Conservation (phyloP, 2,329 filamentous ascomycete genomes). For the Fusarium coffeatum region DNA sequence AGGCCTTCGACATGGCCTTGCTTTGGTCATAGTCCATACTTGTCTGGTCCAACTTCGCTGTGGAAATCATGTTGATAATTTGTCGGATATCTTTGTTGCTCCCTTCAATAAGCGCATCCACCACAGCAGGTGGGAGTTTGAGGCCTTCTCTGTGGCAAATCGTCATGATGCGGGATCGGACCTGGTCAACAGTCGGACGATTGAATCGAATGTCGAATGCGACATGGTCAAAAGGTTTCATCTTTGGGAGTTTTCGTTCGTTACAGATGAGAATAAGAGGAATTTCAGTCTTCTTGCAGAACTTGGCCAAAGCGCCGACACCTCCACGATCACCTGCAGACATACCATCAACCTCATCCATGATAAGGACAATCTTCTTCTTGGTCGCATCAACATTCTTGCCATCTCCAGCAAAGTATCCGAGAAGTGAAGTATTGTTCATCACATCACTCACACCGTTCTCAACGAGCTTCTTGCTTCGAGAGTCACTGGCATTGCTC, state of each 20-base stretch:
- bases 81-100: constrained; percentile 96
- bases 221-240: constrained; percentile 95
- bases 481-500: constrained; percentile 93
- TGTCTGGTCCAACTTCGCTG: constrained; percentile 86
- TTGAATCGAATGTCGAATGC: constrained; percentile 88
- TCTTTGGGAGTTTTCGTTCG: constrained; percentile 90
- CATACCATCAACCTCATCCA: constrained; percentile 99
- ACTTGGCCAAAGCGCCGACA: constrained; percentile 91
- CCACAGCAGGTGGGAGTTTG: constrained; percentile 82
- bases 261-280: constrained; percentile 99
- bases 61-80: constrained; percentile 98
- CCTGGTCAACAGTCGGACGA: constrained; percentile 89
- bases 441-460: constrained; percentile 87
- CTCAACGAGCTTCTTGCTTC: constrained; percentile 97
- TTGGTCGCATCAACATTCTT: constrained; percentile 83
- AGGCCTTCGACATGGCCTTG: constrained; percentile 95
- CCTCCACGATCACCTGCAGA: constrained; percentile 95
- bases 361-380: constrained; percentile 95
- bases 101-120: constrained; percentile 95
- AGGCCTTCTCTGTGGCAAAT: constrained; percentile 93
- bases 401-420: constrained; percentile 87
- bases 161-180: constrained; percentile 91
- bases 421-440: constrained; percentile 91
- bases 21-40: constrained; percentile 85
- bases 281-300: constrained; percentile 94